phyloP scores from a whole-genome alignment of 176 grass and related monocot species.

The Ampelocalamus luodianensis region DNA sequence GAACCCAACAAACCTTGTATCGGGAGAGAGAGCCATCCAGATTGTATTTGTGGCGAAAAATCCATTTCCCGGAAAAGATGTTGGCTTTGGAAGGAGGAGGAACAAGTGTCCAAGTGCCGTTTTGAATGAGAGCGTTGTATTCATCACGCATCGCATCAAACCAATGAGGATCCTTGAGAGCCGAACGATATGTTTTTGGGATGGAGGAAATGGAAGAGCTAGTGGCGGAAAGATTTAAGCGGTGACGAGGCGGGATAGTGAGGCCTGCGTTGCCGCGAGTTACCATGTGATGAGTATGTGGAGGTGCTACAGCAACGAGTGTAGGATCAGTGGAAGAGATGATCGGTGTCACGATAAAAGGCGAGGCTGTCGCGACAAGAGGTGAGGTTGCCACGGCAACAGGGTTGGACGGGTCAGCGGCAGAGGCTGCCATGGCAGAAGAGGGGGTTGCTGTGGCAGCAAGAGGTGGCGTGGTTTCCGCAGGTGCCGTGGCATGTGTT shows the following conservation, averaged over 20 bases:
- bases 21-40: not conserved
- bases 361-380: too few species aligned
- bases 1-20: not conserved
- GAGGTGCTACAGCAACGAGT: too few species aligned
- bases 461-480: too few species aligned
- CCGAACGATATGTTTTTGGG: not conserved
- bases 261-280: not conserved
- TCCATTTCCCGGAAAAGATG: not conserved
- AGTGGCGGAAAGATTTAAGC: not conserved
- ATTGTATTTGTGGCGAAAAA: not conserved
- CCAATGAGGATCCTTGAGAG: not conserved
- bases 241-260: fast-evolving
- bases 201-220: not conserved
- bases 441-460: too few species aligned
- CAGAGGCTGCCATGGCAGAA: too few species aligned
- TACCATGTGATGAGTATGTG: not conserved
- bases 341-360: too few species aligned
- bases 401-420: too few species aligned
- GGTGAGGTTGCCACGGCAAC: too few species aligned
- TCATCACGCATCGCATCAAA: not conserved
- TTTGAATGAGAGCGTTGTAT: not conserved
- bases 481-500: too few species aligned
- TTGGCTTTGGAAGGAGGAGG: not conserved
- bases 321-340: too few species aligned
- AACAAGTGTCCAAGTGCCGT: not conserved